Percentiles rank a stretch among this genome's conserved stretches.
Evolutionary conservation across 2,329 filamentous ascomycete species (phyloP).

Genomic region (Colletotrichum siamense): DNA sequence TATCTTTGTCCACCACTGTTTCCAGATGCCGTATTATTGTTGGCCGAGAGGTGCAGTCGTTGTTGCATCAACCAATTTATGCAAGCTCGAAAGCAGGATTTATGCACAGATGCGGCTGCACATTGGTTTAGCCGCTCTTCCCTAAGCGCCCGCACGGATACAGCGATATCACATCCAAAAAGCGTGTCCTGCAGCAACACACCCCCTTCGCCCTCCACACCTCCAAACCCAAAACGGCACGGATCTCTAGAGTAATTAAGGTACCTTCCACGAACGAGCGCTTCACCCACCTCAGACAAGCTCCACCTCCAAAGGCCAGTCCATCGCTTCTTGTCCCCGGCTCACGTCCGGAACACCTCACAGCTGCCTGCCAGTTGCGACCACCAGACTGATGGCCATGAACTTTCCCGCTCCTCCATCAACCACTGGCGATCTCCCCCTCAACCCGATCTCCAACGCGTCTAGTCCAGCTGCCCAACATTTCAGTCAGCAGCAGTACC

Average conservation of each 20-base stretch:
- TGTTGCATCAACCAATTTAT: background rate
- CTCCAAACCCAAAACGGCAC: slow-evolving; percentile 19
- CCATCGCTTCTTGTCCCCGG: slow-evolving; percentile 1
- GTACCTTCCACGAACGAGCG: slow-evolving; percentile 11
- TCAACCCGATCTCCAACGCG: slow-evolving; percentile 33
- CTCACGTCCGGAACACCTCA: background rate
- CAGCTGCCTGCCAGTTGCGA: slow-evolving; percentile 22
- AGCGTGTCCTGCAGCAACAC: slow-evolving; percentile 1
- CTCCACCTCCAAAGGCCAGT: slow-evolving; percentile 16
- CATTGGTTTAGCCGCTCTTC: background rate
- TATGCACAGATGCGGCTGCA: background rate
- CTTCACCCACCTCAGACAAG: slow-evolving; percentile 16
- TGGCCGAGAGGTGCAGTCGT: background rate
- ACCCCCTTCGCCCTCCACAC: slow-evolving; percentile 14
- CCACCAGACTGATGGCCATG: slow-evolving; percentile 26
- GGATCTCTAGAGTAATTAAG: slow-evolving; percentile 2
- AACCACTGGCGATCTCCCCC: slow-evolving; percentile 28
- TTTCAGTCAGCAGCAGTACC: slow-evolving; percentile 21
- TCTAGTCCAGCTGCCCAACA: slow-evolving; percentile 7
- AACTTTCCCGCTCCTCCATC: slow-evolving; percentile 34
- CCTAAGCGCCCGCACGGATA: background rate
- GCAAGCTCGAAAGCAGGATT: background rate
- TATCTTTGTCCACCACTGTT: background rate
- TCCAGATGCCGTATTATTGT: background rate
- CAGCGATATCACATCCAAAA: background rate